phyloP scores from a whole-genome alignment of 2,329 filamentous ascomycete species.

The Daldinia eschscholtzii region DNA sequence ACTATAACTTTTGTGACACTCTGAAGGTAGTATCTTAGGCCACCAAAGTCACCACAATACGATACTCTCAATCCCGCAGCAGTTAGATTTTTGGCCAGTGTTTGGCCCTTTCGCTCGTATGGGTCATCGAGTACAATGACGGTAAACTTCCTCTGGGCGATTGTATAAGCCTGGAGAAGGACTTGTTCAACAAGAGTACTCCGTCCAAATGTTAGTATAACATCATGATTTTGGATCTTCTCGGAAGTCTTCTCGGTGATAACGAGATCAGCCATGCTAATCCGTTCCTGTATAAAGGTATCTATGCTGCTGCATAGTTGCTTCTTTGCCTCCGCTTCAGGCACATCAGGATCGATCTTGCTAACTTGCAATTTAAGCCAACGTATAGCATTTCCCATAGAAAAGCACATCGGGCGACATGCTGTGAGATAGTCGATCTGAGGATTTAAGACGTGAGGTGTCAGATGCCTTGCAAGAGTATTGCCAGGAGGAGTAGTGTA shows the following conservation, averaged over 20 bases:
- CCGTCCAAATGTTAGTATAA: constrained; percentile 88
- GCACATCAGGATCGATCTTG: constrained; percentile 86
- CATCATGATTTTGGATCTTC: constrained; percentile 82
- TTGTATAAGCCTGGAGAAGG: constrained; percentile 76
- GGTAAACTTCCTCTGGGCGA: constrained; percentile 78
- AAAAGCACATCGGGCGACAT: constrained; percentile 94
- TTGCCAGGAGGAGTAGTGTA: constrained; percentile 89
- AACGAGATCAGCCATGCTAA: constrained; percentile 86
- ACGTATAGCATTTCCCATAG: constrained; percentile 96
- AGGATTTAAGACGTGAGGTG: constrained; percentile 88
- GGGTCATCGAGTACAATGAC: constrained; percentile 86
- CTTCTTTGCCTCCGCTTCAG: constrained; percentile 85
- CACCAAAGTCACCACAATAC: constrained; percentile 83
- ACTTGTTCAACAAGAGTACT: constrained; percentile 88
- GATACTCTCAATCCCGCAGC: constrained; percentile 79
- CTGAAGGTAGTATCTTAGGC: constrained; percentile 79
- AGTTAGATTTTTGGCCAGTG: constrained; percentile 76
- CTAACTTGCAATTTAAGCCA: constrained; percentile 94
- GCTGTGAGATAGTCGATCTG: constrained; percentile 96
- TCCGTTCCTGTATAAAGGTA: constrained; percentile 88
- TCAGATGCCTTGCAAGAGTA: constrained; percentile 90
- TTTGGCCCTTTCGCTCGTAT: constrained; percentile 64
- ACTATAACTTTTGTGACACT: constrained; percentile 78
- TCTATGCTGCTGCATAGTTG: constrained; percentile 85
- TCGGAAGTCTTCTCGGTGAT: constrained; percentile 82